A percentile compares a stretch with the other conserved stretches of the same genome.
These are phyloP conservation scores for Alternaria longipes DNA, from an alignment of 2,329 filamentous ascomycete genomes.

Conservation along the genomic window DNA sequence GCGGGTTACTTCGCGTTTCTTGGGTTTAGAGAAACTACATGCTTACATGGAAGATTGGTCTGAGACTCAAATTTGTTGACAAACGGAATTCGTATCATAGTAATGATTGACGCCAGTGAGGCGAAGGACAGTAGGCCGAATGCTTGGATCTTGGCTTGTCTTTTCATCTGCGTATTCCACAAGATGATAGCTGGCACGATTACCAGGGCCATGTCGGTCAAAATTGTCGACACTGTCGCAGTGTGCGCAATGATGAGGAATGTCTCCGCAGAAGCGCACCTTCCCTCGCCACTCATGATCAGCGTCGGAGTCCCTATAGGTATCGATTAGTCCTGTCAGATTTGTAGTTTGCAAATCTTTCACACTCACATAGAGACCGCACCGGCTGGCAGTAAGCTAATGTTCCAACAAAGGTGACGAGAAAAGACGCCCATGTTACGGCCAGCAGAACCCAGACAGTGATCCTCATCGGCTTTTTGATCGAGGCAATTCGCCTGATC, in stretches of 20 bases:
- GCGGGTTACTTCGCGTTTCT: not conserved
- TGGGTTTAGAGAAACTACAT: not conserved
- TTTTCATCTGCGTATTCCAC: constrained; percentile 38
- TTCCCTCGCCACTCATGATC: constrained; percentile 14
- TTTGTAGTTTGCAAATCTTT: not conserved
- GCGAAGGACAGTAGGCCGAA: constrained; percentile 34
- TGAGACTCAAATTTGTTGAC: constrained; percentile 31
- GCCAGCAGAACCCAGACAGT: constrained; percentile 26
- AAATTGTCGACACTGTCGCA: constrained; percentile 31
- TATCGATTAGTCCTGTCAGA: not conserved
- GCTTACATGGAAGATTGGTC: constrained; percentile 29
- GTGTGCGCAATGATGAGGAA: constrained; percentile 34
- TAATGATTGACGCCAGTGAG: constrained; percentile 29
- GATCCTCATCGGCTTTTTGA: constrained; percentile 25
- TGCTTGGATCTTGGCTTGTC: constrained; percentile 30
- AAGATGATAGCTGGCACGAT: constrained; percentile 33
- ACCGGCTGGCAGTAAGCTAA: constrained; percentile 32
- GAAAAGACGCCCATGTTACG: constrained; percentile 33
- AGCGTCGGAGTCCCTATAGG: constrained; percentile 10
- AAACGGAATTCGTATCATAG: constrained; percentile 33
- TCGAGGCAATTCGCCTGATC: constrained; percentile 36
- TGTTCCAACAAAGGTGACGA: constrained; percentile 34
- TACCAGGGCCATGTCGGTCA: constrained; percentile 32
- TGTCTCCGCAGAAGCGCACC: constrained; percentile 27
- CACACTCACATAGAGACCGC: constrained; percentile 13